phyloP scores from a whole-genome alignment of 2,329 filamentous ascomycete genomes.

The Trichoderma sp. region DNA sequence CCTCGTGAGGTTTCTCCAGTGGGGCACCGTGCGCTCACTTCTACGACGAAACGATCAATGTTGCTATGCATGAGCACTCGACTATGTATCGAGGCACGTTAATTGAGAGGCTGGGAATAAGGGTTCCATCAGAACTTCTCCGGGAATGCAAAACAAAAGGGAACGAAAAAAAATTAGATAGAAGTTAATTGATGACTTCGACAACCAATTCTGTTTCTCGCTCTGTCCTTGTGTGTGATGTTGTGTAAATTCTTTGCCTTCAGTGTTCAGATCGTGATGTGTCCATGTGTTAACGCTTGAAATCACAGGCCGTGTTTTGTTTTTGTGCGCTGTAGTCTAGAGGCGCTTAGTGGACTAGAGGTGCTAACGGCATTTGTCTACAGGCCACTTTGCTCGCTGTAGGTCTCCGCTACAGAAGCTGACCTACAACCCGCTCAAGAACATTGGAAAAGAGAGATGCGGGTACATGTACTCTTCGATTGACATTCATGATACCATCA shows the following conservation, averaged over 20 bases:
- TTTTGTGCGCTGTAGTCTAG: neutral
- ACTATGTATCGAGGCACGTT: conserved; percentile 41
- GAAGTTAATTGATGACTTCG: conserved; percentile 38
- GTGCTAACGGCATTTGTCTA: neutral
- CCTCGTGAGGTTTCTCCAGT: conserved; percentile 27
- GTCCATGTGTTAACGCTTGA: neutral
- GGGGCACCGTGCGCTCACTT: conserved; percentile 40
- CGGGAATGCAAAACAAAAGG: conserved; percentile 46
- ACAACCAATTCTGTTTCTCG: conserved; percentile 8
- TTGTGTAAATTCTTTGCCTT: neutral
- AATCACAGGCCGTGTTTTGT: neutral
- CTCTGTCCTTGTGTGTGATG: neutral
- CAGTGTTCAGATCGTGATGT: neutral
- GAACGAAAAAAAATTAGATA: conserved; percentile 46
- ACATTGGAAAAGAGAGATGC: no score
- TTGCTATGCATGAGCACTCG: conserved; percentile 45
- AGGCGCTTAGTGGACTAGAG: neutral
- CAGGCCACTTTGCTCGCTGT: neutral
- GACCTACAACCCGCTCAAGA: neutral
- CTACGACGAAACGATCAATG: conserved; percentile 45
- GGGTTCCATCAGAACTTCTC: conserved; percentile 42
- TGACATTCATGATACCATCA: no score
- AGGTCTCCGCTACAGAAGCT: neutral
- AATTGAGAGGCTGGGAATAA: conserved; percentile 41
- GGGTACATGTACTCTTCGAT: no score